Evolutionary conservation across 176 grass and related monocot genomes (phyloP), one percentile per base, ranked within the genome.

Genomic region (Stipa capillata): DNA sequence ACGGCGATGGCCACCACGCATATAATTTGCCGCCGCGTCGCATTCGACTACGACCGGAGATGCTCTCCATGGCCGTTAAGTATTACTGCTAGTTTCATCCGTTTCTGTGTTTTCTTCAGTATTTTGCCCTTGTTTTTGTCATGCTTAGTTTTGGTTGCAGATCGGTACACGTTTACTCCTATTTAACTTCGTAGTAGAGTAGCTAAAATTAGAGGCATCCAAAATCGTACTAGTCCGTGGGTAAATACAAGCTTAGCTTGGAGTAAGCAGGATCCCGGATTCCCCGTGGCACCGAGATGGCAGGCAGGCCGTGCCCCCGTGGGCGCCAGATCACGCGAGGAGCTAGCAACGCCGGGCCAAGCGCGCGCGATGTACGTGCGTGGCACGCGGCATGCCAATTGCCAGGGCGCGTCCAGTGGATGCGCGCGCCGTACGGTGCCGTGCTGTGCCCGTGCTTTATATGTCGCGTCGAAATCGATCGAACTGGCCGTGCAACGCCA

Each of bases 1-100:
- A 65, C 0, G 41, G 42, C 2, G 56, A 73, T 41, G 33, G 54
- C 33, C 83, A 85, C 65, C 18, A 47, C 6, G 31, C 14, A 0
- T 50, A 35, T 24, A 35, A 85, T 72, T 72, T 72, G 34, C 18
- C 18, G 66, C 83, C 83, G 44, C 7, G 43, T 79, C 65, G 14
- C 65, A 79, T 12, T 66, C 43, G 66, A 85, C 44, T 32, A 33
- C 14, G 65, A 72, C 54, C 11, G 31, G 8, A 43, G 11, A 65
- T 52, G 21, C 7, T 25, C 8, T 61, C 54, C 65, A 34, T 28
- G 21, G 3, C 82, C 63, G 18, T 3, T n/a, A n/a, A n/a, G n/a
- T n/a, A n/a, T n/a, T 17, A 7, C 45, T 47, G 12, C 1, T 29
- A 13, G 27, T 16, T 16, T 23, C 7, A 0, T 33, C 45, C n/a